Percentiles rank a stretch among this genome's conserved stretches.
These are phyloP conservation scores for Rhododendron ovatum DNA, from an alignment of 148 eudicot species.

Conservation along the genomic window DNA sequence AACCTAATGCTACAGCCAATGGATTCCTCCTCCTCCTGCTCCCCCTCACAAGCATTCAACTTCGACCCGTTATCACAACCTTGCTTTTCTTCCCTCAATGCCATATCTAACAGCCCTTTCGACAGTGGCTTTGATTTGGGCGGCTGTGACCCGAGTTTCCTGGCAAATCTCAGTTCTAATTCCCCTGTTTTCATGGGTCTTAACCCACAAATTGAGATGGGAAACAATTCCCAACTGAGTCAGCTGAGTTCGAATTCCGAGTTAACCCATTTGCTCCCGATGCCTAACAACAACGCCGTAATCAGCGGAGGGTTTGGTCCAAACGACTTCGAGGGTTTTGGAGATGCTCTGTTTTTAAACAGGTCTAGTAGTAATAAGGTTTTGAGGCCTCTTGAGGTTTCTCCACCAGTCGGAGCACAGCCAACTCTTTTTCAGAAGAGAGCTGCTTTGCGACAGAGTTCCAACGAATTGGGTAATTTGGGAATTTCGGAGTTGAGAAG, in stretches of 20 bases:
- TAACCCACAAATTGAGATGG: conserved; percentile 38
- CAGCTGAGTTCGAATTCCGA: conserved; percentile 21
- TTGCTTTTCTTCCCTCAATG: conserved; percentile 17
- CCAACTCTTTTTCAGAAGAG: conserved; percentile 92
- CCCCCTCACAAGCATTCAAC: conserved; percentile 18
- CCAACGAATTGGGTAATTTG: conserved; percentile 24
- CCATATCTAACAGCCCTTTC: conserved; percentile 7
- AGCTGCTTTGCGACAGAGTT: conserved; percentile 76
- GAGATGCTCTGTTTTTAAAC: conserved; percentile 46
- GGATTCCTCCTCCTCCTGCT: conserved; percentile 24
- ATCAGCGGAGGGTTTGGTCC: neutral
- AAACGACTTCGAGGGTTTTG: conserved; percentile 30
- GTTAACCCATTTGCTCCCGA: conserved; percentile 45
- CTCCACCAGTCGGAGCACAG: conserved; percentile 51
- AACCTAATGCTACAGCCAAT: conserved; percentile 12
- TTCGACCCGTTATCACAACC: conserved; percentile 24
- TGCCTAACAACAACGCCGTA: conserved; percentile 19
- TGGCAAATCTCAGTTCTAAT: conserved; percentile 15
- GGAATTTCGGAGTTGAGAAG: conserved; percentile 14
- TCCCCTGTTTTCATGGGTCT: conserved; percentile 24
- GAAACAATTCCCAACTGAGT: conserved; percentile 29
- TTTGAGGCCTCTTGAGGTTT: conserved; percentile 71
- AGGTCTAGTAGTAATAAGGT: conserved; percentile 48
- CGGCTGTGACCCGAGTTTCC: conserved; percentile 20
- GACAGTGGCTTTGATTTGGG: conserved; percentile 30